Conservation (phyloP, 495 filamentous ascomycete species). For the Immersiella caudata region DNA sequence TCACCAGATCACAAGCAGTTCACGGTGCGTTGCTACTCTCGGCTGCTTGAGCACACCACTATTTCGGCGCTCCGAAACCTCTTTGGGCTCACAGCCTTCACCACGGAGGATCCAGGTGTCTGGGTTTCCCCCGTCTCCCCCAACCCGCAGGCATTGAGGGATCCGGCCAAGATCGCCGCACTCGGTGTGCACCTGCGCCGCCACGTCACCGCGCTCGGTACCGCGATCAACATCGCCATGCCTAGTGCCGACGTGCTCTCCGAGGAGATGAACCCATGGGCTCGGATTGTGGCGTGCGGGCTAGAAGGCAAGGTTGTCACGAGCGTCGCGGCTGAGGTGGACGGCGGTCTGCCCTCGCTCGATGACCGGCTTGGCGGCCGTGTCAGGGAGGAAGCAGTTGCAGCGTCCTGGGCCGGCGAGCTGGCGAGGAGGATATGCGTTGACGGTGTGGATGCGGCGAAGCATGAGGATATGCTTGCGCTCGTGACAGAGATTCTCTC, state of each 20-base stretch:
- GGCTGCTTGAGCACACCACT: slow-evolving; percentile 73
- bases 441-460: slow-evolving; percentile 29
- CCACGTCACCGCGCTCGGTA: slow-evolving; percentile 82
- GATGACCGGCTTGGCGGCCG: background rate
- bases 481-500: slow-evolving; percentile 26
- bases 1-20: slow-evolving; percentile 42
- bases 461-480: slow-evolving; percentile 22
- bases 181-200: slow-evolving; percentile 86
- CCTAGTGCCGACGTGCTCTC: slow-evolving; percentile 24
- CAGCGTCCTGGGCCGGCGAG: slow-evolving; percentile 30
- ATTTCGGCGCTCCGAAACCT: slow-evolving; percentile 57
- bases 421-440: slow-evolving; percentile 31
- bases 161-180: slow-evolving; percentile 76
- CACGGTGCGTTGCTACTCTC: slow-evolving; percentile 66
- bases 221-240: slow-evolving; percentile 80
- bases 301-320: slow-evolving; percentile 76
- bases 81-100: slow-evolving; percentile 61
- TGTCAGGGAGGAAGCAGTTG: slow-evolving; percentile 18
- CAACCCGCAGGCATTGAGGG: background rate
- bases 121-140: slow-evolving; percentile 57
- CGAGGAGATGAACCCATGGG: slow-evolving; percentile 45
- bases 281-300: slow-evolving; percentile 83
- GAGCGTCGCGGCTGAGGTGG: slow-evolving; percentile 53
- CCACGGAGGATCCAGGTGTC: slow-evolving; percentile 82
- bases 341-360: slow-evolving; percentile 25